Conservation (phyloP, 2,329 filamentous ascomycete genomes). For the Claviceps sp. region DNA sequence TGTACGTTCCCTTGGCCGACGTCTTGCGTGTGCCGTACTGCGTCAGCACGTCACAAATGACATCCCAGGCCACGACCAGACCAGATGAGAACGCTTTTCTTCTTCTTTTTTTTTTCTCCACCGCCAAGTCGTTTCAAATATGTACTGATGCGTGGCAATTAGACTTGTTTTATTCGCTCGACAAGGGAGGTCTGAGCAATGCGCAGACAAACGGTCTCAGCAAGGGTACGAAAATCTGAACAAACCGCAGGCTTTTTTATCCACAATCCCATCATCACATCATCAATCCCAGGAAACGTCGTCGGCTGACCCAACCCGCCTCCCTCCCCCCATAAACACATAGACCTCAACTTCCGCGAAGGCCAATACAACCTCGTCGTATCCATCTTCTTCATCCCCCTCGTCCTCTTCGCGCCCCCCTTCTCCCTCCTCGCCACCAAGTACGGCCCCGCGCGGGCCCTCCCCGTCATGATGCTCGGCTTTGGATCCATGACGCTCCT, state of each 20-base stretch:
- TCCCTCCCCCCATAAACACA: too few relatives aligned
- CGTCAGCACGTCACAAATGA: constrained; percentile 16
- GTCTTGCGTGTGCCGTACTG: constrained; percentile 28
- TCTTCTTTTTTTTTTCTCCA: background rate
- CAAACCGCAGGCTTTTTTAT: too few relatives aligned
- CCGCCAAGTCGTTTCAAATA: background rate
- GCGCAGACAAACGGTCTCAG: constrained; percentile 39
- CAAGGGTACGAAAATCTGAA: constrained; percentile 12
- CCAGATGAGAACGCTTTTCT: background rate
- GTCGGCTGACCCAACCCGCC: too few relatives aligned
- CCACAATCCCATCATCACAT: background rate
- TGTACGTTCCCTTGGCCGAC: constrained; percentile 2
- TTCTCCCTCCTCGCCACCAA: constrained; percentile 53
- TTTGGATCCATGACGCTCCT: constrained; percentile 57
- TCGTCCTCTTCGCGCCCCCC: constrained; percentile 53
- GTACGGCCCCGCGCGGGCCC: constrained; percentile 50
- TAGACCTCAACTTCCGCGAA: constrained; percentile 36
- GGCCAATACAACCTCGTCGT: constrained; percentile 60
- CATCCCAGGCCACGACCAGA: background rate
- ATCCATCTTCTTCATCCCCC: constrained; percentile 63
- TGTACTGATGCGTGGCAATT: background rate
- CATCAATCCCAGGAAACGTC: too few relatives aligned
- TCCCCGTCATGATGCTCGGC: constrained; percentile 58
- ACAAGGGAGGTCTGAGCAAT: constrained; percentile 32
- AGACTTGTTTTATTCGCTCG: constrained; percentile 35